phyloP scores from a whole-genome alignment of 164 flowering plant genomes.

The Kalanchoe fedtschenkoi region DNA sequence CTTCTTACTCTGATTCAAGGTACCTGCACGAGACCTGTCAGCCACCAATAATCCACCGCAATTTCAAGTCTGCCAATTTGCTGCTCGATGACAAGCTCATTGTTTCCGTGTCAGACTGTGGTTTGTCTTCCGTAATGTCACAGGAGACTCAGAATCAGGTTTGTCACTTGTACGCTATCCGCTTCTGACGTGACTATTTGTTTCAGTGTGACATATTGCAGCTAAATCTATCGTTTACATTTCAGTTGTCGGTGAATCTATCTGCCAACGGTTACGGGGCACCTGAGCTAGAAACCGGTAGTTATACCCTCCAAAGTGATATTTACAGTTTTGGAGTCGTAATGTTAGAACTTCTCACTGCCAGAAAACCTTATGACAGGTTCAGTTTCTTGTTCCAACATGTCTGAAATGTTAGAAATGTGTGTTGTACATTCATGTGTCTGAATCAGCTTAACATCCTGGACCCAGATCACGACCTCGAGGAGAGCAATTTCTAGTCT shows the following conservation, averaged over 20 bases:
- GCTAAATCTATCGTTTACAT: conserved; percentile 1
- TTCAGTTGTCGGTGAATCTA: conserved; percentile 23
- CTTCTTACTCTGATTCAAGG: conserved; percentile 25
- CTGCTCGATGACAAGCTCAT: conserved; percentile 57
- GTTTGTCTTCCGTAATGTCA: conserved; percentile 46
- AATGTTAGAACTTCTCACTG: conserved; percentile 78
- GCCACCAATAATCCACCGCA: conserved; percentile 60
- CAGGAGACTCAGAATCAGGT: conserved; percentile 44
- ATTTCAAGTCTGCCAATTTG: conserved; percentile 68
- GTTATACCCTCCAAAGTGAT: conserved; percentile 56
- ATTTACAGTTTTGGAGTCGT: conserved; percentile 81
- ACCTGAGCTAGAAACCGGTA: conserved; percentile 64
- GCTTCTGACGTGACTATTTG: background rate
- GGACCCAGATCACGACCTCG: conserved; percentile 37
- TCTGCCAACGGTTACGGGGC: conserved; percentile 48
- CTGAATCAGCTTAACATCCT: background rate
- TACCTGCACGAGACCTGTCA: conserved; percentile 68
- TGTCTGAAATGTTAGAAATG: background rate
- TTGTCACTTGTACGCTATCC: background rate
- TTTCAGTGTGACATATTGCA: background rate
- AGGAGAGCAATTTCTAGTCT: conserved; percentile 45
- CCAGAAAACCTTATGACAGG: conserved; percentile 58
- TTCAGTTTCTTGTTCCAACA: conserved; percentile 7
- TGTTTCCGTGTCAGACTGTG: conserved; percentile 64
- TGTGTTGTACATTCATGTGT: background rate